Base-by-base conservation (phyloP, 768 basidiomycete species). In the Lentinula raphanica region DNA sequence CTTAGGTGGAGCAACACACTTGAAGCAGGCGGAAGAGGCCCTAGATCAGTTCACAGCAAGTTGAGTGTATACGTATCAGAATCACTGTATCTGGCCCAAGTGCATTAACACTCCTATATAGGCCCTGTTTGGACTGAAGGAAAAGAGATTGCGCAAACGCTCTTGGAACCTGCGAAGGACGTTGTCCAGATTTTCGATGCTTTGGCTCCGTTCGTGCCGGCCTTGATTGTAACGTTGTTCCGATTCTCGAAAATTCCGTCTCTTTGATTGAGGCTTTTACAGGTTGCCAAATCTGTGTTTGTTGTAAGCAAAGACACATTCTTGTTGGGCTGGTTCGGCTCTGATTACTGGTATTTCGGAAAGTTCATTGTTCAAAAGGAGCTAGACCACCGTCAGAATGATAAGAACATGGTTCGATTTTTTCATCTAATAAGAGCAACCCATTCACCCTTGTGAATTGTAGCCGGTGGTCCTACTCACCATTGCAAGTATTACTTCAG, bases 161-260 rank as follows among this genome's bases (percentile, higher is more conserved):
- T 59, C 15, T 17, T 59, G 6, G 50, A 59, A 27, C 59, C 59
- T 21, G 51, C 51, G 5, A 59, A 59, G 38, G 59, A 59, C 25
- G 27, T 59, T 23, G 28, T 55, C 6, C 32, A 42, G 23, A 40
- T 59, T 19, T 32, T 59, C 8, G 59, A 59, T 45, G 31, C 32
- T 13, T 27, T 49, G 3, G 32, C 53, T 13, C 38, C 40, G 7
- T 48, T 54, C n/a, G 28, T 59, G 15, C 59, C 59, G 15, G 39
- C 55, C 42, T 31, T 59, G 5, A 27, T 59, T 36, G 59, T 49
- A 38, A 56, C 40, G 19, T 54, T 23, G 11, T 54, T 8, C n/a
- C n/a, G n/a, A 13, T 29, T 9, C 15, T 39, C 13, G 17, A 7
- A 25, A n/a, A 8, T 11, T 4, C 38, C 7, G 11, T 54, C 23